Evolutionary conservation across 2,329 filamentous ascomycete genomes (phyloP), one percentile per base, ranked within the genome.

Genomic region (Hypomyces rosellus): DNA sequence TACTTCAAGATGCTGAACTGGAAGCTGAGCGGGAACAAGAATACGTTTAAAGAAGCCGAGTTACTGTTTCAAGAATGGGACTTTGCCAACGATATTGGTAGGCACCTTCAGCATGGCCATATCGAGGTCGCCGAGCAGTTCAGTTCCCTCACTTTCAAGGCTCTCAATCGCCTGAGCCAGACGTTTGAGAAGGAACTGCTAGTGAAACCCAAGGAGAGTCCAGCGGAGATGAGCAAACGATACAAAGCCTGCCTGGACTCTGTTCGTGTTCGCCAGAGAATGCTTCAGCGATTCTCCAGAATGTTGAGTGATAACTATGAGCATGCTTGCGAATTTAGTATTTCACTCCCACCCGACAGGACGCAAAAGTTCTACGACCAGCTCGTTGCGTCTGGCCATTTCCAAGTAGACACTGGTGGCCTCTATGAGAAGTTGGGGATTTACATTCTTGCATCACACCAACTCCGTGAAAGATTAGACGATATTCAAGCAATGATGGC

Each of bases 1-100:
- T 99, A 99, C 70, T 99, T 99, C 77, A 93, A 92, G 67, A 91
- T 99, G 80, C 76, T 99, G 41, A 96, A 97, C 65, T 97, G 91
- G 89, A 97, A 97, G 68, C 75, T 99, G 48, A 91, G 88, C 60
- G 89, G 90, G 50, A 97, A 97, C 74, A 97, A 96, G 68, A 99
- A 97, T 70, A 96, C 91, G 0, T 99, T 99, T 78, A 97, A 97
- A 65, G 93, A 99, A 68, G 93, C 93, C 6, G 93, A 99, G 74
- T 86, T 99, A 56, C 73, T 99, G 44, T 95, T 96, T 65, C 90
- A 96, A 62, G 93, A 99, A 69, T 99, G 93, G 93, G 89, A 90
- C 51, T 97, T 97, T 63, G 95, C 88, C 48, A 97, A 97, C 62
- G 85, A 91, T 60, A 89, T 99, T 50, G 93, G 92, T 22, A 82